These are phyloP conservation scores for Aristolochia contorta DNA, from an alignment of 164 flowering plant genomes.

Conservation along the genomic window DNA sequence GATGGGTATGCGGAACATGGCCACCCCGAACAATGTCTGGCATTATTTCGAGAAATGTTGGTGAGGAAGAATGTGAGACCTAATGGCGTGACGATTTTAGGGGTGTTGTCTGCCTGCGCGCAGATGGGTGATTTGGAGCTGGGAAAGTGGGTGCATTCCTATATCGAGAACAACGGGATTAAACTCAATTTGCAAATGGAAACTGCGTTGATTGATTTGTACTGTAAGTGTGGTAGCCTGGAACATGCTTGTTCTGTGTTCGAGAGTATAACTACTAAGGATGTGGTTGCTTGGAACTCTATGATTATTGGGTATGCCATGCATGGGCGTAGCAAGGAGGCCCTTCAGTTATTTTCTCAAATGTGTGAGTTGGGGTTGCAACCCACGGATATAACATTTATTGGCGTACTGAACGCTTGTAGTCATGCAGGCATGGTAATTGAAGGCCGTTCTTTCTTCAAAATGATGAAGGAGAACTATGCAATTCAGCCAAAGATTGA, in stretches of 20 bases:
- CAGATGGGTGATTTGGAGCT: constrained; percentile 56
- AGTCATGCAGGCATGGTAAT: constrained; percentile 55
- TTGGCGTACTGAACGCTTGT: constrained; percentile 62
- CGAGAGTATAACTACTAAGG: constrained; percentile 37
- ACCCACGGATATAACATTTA: constrained; percentile 63
- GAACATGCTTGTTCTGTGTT: constrained; percentile 65
- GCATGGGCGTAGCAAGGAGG: constrained; percentile 56
- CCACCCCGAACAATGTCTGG: constrained; percentile 37
- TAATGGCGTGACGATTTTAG: constrained; percentile 42
- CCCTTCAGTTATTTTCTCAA: constrained; percentile 34
- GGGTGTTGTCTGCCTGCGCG: constrained; percentile 62
- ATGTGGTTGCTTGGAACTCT: constrained; percentile 67
- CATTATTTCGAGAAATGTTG: constrained; percentile 49
- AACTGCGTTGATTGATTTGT: constrained; percentile 75
- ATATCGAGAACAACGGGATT: constrained; percentile 27
- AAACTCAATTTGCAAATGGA: constrained; percentile 34
- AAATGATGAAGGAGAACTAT: constrained; percentile 39
- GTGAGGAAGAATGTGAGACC: constrained; percentile 25
- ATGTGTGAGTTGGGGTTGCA: constrained; percentile 30
- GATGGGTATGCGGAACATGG: constrained; percentile 65
- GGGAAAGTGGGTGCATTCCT: constrained; percentile 70
- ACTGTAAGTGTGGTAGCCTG: constrained; percentile 71
- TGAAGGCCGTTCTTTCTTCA: constrained; percentile 43
- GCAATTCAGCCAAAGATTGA: constrained; percentile 63
- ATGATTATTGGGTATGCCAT: constrained; percentile 69